Base-by-base conservation (phyloP, 805 yeast species). In the Vanderwaltozyma yarrowii region DNA sequence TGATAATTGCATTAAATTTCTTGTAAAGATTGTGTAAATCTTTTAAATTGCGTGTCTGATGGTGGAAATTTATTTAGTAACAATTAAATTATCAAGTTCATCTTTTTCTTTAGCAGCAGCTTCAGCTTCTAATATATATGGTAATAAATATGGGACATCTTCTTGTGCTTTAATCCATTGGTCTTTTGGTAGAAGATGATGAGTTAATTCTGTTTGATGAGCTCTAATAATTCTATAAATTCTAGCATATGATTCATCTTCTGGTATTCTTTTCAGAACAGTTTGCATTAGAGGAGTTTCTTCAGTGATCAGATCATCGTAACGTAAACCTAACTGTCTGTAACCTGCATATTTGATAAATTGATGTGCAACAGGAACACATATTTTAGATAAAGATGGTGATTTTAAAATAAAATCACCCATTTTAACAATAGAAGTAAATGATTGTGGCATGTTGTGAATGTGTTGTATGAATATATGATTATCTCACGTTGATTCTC, bases 71-170 rank as follows among this genome's bases (percentile, higher is more conserved):
- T 42, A 50, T 45, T 46, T 49, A 43, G 45, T 38, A 41, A 69
- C 65, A 40, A 54, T 67, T 50, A 85, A 70, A 73, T 84, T 81
- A 73, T 92, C 95, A 58, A 92, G 77, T 58, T 80, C 92, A 45
- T 73, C 78, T 68, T 80, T 86, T 72, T 92, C 98, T 47, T 73
- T 70, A 35, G 78, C 80, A 65, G 85, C 96, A 54, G 84, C 85
- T 71, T 92, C 97, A 45, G 89, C 94, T 71, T 92, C 96, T 58
- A 88, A 74, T 45, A 92, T 69, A 70, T 82, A 83, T 51, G 96
- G 96, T 43, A 83, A 65, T 59, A 92, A 72, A 69, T 87, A 88
- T 52, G 82, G 82, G 41, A 66, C 65, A 63, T 85, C 95, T 45
- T 89, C 89, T 57, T 78, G 84, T 23, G 86, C 75, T 62, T 78